Base-by-base conservation (phyloP, 1,139 yeast species). In the Taiozyma sp. region DNA sequence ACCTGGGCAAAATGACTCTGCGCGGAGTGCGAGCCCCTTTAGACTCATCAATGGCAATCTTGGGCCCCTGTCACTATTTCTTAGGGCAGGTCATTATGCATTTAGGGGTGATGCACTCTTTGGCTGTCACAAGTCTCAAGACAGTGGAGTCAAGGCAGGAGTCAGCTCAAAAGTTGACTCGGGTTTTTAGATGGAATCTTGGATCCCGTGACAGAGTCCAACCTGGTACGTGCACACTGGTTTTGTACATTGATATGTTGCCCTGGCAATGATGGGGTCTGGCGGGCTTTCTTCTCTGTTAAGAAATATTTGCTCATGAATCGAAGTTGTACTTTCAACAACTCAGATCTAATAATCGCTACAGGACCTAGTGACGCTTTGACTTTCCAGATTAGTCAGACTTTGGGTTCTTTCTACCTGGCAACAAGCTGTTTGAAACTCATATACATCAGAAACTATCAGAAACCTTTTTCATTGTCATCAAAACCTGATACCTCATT, bases 251-350 rank as follows among this genome's bases (percentile, higher is more conserved):
- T 32, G 19, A 8, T 8, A 2, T 32, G 35, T 32, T 32, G 35
- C 35, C 35, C 19, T n/a, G 19, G 35, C 19, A n/a, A 32, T 32
- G 19, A 32, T 32, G 19, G 35, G 6, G 4, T 32, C 19, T 32
- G 35, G 35, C 19, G 35, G 35, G 35, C 13, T n/a, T 19, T 11
- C 6, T 7, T 37, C 41, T 37, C 11, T 11, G 45, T 48, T 10
- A 13, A 47, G 56, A 43, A 53, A 52, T 48, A 53, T 47, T 53
- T 53, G 56, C 56, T 53, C 56, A 48, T 45, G 6, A 5, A 21
- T 14, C 37, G 19, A 14, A 6, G 37, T 13, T 34, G 2, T 34
- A n/a, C 10, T 34, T 35, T 35, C 11, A 3, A 19, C 21, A 16
- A 35, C 8, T 6, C 10, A 35, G 39, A n/a, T 19, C 39, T 35